These are phyloP conservation scores for Gracilaria gracilis DNA, from an alignment of 23 red algal genomes.

Conservation along the genomic window DNA sequence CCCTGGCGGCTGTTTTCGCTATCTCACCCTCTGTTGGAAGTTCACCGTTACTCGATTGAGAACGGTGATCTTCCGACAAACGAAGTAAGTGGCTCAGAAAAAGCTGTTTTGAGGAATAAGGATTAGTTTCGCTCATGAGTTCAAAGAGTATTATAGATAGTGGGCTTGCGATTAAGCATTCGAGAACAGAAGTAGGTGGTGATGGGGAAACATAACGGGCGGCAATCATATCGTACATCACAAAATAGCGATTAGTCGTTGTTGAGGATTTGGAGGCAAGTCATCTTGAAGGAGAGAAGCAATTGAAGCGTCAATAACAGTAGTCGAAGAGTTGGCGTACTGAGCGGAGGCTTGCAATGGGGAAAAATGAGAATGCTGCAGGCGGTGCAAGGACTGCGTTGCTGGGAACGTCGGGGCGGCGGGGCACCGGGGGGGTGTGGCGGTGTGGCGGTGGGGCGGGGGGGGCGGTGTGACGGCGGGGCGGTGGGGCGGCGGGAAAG, in stretches of 20 bases:
- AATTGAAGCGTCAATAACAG: conserved; percentile 42
- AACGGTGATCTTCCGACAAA: conserved; percentile 8
- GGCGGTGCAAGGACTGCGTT: conserved; percentile 11
- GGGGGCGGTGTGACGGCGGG: too few relatives aligned
- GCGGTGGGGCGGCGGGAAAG: too few relatives aligned
- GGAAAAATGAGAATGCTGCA: conserved; percentile 51
- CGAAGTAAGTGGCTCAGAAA: too few relatives aligned
- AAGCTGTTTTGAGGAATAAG: too few relatives aligned
- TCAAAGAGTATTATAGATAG: too few relatives aligned
- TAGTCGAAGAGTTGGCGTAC: neutral
- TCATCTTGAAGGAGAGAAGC: conserved; percentile 70
- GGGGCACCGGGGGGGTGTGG: too few relatives aligned
- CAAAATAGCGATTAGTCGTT: conserved; percentile 63
- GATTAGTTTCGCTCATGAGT: too few relatives aligned
- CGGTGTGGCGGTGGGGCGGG: too few relatives aligned
- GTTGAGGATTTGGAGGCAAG: conserved; percentile 46
- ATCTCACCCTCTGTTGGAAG: conserved; percentile 44
- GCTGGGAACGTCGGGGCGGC: too few relatives aligned
- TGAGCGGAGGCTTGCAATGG: too few relatives aligned
- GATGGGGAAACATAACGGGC: conserved; percentile 21
- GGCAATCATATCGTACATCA: conserved; percentile 71
- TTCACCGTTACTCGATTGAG: conserved; percentile 36
- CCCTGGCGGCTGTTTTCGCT: conserved; percentile 25
- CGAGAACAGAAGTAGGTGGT: conserved; percentile 29
- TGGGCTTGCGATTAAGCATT: too few relatives aligned